Conservation (phyloP, 345 rosid genomes). For the Murraya paniculata region DNA sequence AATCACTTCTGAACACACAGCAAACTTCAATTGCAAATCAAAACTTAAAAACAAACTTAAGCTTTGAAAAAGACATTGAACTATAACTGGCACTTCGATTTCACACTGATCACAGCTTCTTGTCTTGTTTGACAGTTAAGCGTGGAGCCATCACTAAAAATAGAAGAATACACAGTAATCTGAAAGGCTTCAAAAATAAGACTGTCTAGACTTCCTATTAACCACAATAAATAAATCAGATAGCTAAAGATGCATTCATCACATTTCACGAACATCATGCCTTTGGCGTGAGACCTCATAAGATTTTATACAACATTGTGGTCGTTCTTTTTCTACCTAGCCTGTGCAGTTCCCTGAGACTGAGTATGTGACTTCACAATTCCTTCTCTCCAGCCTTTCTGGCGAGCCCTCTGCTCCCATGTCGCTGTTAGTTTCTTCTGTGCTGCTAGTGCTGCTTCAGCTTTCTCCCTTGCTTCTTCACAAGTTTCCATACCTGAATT, state of each 20-base stretch:
- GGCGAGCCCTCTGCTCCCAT: slow-evolving; percentile 88
- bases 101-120: not conserved
- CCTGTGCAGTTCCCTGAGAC: slow-evolving; percentile 52
- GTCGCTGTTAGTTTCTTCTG: slow-evolving; percentile 70
- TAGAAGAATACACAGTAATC: not conserved
- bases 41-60: not conserved
- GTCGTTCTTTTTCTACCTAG: slow-evolving; percentile 23
- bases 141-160: not conserved
- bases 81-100: not conserved
- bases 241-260: not conserved
- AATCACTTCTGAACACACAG: not conserved
- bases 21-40: not conserved
- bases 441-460: slow-evolving; percentile 60
- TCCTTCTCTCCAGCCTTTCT: slow-evolving; percentile 85
- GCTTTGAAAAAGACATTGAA: not conserved
- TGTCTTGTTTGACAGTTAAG: not conserved
- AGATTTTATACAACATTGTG: not conserved
- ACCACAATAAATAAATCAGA: slow-evolving; percentile 6
- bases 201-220: not conserved
- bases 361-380: slow-evolving; percentile 37
- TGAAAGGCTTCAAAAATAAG: slow-evolving; percentile 1
- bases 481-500: slow-evolving; percentile 98
- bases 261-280: slow-evolving; percentile 2
- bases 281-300: not conserved
- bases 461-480: slow-evolving; percentile 92